phyloP scores from a whole-genome alignment of 179 eudicot genomes.

The Amaranthus tricolor region DNA sequence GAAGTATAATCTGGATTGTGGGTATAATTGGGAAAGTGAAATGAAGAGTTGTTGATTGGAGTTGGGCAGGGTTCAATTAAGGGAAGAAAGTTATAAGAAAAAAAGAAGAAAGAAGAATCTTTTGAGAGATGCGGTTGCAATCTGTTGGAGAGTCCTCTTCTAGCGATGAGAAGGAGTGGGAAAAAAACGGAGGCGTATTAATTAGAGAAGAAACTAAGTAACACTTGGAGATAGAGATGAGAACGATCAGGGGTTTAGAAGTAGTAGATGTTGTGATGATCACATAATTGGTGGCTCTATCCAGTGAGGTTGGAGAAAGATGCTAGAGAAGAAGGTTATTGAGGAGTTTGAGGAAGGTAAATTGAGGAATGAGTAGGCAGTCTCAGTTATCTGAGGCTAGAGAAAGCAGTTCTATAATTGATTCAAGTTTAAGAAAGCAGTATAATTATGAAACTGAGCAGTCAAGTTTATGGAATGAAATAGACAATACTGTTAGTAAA shows the following conservation, averaged over 20 bases:
- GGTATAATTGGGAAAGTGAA: slow-evolving; percentile 21
- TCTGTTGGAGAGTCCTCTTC: slow-evolving; percentile 36
- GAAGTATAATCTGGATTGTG: slow-evolving; percentile 32
- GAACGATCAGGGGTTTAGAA: slow-evolving; percentile 18
- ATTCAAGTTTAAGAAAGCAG: slow-evolving; percentile 33
- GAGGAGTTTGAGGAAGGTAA: slow-evolving; percentile 39
- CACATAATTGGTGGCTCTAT: slow-evolving; percentile 28
- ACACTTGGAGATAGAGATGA: slow-evolving; percentile 26
- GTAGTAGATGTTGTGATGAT: slow-evolving; percentile 21
- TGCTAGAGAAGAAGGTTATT: slow-evolving; percentile 71
- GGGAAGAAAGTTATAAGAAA: slow-evolving; percentile 25
- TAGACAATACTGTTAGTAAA: slow-evolving; percentile 24
- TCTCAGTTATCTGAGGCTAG: slow-evolving; percentile 25
- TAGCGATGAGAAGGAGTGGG: slow-evolving; percentile 26
- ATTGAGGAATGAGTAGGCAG: slow-evolving; percentile 28
- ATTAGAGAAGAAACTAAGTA: slow-evolving; percentile 33
- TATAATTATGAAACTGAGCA: slow-evolving; percentile 30
- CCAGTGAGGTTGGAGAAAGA: slow-evolving; percentile 64
- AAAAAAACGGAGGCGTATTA: slow-evolving; percentile 34
- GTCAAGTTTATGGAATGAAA: slow-evolving; percentile 31
- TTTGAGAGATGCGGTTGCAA: slow-evolving; percentile 31
- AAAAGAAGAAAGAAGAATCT: slow-evolving; percentile 25
- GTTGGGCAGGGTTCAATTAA: slow-evolving; percentile 16
- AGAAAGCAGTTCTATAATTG: slow-evolving; percentile 32
- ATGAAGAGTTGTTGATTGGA: slow-evolving; percentile 26